Evolutionary conservation across 1,139 yeast species (phyloP).

Genomic region (Pichia sp.): DNA sequence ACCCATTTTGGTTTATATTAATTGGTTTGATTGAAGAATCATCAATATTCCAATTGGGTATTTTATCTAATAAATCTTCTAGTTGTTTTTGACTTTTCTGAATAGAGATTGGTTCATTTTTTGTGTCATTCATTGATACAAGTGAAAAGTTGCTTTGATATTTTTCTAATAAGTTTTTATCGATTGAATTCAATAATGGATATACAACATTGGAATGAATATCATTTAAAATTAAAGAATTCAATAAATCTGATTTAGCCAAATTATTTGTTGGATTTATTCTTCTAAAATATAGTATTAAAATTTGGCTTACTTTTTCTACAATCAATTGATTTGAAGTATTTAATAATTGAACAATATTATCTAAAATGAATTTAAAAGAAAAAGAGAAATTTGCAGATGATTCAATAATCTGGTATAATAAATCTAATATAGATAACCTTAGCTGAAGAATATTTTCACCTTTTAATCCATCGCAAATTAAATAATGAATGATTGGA

Average conservation of each 20-base stretch:
- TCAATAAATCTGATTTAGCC: constrained; percentile 43
- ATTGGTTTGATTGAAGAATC: constrained; percentile 18
- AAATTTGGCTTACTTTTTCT: constrained; percentile 31
- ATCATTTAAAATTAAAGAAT: constrained; percentile 40
- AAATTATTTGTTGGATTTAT: constrained; percentile 32
- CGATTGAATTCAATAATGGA: constrained; percentile 33
- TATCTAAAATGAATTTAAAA: constrained; percentile 34
- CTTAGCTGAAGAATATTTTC: constrained; percentile 26
- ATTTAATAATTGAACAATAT: constrained; percentile 36
- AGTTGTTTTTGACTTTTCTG: constrained; percentile 10
- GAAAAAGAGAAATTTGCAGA: constrained; percentile 37
- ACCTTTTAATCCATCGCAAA: constrained; percentile 46
- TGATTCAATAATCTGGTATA: constrained; percentile 33
- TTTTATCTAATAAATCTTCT: constrained; percentile 8
- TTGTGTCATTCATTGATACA: neutral
- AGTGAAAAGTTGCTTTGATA: constrained; percentile 9
- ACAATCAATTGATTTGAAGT: constrained; percentile 29
- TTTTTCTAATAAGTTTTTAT: constrained; percentile 21
- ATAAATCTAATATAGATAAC: constrained; percentile 36
- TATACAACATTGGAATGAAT: constrained; percentile 31
- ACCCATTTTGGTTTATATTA: constrained; percentile 28
- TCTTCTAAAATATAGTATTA: constrained; percentile 36
- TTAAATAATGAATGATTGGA: constrained; percentile 42
- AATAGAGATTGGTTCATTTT: neutral
- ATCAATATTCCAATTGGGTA: constrained; percentile 19